Conservation (phyloP, 140 eudicot genomes). For the Eryngium alpinum region DNA sequence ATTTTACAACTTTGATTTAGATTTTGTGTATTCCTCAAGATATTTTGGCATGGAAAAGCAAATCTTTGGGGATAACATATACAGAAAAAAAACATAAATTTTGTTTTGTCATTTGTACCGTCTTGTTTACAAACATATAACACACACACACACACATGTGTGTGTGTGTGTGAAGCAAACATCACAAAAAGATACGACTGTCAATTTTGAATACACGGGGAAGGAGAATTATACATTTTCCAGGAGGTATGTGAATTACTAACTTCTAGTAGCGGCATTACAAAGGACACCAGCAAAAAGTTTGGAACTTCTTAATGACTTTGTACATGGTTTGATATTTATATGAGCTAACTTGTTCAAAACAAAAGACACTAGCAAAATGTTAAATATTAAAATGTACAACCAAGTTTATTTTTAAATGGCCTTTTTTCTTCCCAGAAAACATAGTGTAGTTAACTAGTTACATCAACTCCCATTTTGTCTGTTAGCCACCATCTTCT, state of each 20-base stretch:
- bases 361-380: slow-evolving; percentile 1
- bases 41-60: no score
- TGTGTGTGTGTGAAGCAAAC: not conserved
- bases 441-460: not conserved
- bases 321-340: no score
- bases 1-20: no score
- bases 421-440: not conserved
- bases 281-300: no score
- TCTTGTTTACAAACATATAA: not conserved
- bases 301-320: no score
- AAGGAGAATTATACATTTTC: not conserved
- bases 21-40: no score
- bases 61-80: no score
- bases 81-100: no score
- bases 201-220: slow-evolving; percentile 3
- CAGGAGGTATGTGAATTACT: not conserved
- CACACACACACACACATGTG: slow-evolving; percentile 1
- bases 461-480: slow-evolving; percentile 5
- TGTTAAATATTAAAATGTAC: not conserved
- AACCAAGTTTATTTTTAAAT: not conserved
- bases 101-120: no score
- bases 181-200: not conserved
- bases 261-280: not conserved
- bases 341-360: not conserved
- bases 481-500: not conserved